phyloP scores from a whole-genome alignment of 805 yeast species.

The Blastobotrys mokoenaii region DNA sequence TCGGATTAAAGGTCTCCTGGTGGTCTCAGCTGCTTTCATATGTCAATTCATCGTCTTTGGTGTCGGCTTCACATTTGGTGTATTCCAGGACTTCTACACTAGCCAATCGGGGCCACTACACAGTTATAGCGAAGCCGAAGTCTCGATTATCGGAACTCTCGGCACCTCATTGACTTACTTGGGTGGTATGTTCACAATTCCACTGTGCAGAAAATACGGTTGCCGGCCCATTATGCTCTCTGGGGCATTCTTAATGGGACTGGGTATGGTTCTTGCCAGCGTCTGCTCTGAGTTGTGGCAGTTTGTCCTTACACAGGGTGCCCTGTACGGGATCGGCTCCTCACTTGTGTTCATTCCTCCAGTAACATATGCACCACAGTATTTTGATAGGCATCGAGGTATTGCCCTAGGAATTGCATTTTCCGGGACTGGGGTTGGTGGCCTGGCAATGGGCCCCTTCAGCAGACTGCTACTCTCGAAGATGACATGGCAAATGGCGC shows the following conservation, averaged over 20 bases:
- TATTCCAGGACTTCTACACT: constrained; percentile 16
- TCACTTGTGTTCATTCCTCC: constrained; percentile 16
- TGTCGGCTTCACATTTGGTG: constrained; percentile 17
- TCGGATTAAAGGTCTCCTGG: constrained; percentile 2
- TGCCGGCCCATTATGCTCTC: constrained; percentile 6
- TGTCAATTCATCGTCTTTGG: constrained; percentile 17
- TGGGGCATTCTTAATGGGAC: constrained; percentile 8
- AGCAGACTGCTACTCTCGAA: constrained; percentile 8
- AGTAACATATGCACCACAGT: constrained; percentile 18
- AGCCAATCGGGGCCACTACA: constrained; percentile 12
- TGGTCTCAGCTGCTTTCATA: constrained; percentile 14
- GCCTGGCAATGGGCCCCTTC: constrained; percentile 16
- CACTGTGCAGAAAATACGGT: constrained; percentile 2
- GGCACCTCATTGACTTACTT: constrained; percentile 14
- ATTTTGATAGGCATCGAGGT: constrained; percentile 17
- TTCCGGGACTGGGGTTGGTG: constrained; percentile 22
- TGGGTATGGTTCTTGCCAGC: constrained; percentile 13
- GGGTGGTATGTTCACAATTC: constrained; percentile 7
- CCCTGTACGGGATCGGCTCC: constrained; percentile 14
- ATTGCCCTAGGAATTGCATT: constrained; percentile 20
- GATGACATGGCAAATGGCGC: constrained; percentile 16
- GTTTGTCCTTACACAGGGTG: constrained; percentile 16
- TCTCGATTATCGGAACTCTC: constrained; percentile 16
- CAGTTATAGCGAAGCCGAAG: constrained; percentile 6
- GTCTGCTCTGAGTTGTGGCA: constrained; percentile 11